These are phyloP conservation scores for Blastobotrys ciferrii DNA, from an alignment of 1,139 yeast genomes.

Conservation along the genomic window DNA sequence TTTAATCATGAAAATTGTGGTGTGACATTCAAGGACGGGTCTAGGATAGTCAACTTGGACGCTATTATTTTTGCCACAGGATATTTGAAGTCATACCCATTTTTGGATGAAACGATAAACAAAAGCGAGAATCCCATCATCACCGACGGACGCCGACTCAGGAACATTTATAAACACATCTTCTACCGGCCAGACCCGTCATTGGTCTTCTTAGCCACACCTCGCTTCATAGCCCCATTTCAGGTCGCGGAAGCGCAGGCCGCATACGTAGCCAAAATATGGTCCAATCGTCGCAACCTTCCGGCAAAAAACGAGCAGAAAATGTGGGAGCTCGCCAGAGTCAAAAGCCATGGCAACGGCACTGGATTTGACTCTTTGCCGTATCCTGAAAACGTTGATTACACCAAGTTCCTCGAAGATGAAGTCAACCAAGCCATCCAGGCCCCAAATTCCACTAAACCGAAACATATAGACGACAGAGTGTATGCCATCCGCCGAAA, in stretches of 20 bases:
- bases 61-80: constrained; percentile 65
- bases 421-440: neutral
- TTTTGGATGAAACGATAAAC: constrained; percentile 31
- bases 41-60: constrained; percentile 41
- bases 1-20: constrained; percentile 16
- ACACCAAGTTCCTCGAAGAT: constrained; percentile 41
- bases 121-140: constrained; percentile 35
- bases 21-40: constrained; percentile 23
- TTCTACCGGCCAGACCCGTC: constrained; percentile 55
- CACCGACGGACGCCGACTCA: constrained; percentile 47
- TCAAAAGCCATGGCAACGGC: constrained; percentile 41
- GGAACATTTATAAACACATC: constrained; percentile 52
- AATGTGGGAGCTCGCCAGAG: constrained; percentile 41
- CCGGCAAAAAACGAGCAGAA: constrained; percentile 47
- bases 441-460: neutral
- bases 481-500: neutral
- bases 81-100: constrained; percentile 51
- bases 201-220: constrained; percentile 52
- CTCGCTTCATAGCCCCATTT: constrained; percentile 56
- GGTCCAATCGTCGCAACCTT: constrained; percentile 46
- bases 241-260: constrained; percentile 61
- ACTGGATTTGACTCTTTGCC: constrained; percentile 45
- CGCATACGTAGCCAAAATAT: constrained; percentile 53
- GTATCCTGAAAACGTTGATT: constrained; percentile 51
- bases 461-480: neutral